Evolutionary conservation across 164 flowering plant species (phyloP).

Genomic region (Litsea cubeba): DNA sequence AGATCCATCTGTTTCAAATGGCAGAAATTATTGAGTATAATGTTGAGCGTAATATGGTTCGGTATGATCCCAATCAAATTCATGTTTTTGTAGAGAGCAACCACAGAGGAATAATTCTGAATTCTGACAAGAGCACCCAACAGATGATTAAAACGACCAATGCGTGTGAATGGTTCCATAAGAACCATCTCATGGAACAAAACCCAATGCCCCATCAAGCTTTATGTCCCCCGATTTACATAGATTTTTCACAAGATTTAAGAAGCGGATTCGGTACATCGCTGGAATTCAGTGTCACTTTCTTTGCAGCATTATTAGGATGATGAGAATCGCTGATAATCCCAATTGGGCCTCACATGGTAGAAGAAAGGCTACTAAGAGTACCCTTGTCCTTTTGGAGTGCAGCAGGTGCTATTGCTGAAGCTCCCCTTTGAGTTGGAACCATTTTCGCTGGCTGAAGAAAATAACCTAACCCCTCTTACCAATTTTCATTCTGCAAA

Average conservation of each 20-base stretch:
- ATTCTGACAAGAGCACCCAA: slow-evolving; percentile 7
- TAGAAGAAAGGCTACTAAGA: too few species aligned
- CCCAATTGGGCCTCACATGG: too few species aligned
- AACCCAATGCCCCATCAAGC: neutral
- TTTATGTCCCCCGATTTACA: neutral
- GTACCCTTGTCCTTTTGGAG: too few species aligned
- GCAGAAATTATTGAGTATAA: slow-evolving; percentile 17
- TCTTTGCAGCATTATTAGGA: too few species aligned
- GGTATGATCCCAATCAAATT: neutral
- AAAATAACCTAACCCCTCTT: too few species aligned
- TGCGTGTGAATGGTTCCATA: slow-evolving; percentile 11
- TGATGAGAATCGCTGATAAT: too few species aligned
- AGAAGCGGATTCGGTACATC: neutral
- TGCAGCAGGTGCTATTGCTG: too few species aligned
- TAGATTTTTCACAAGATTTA: neutral
- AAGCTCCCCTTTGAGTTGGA: too few species aligned
- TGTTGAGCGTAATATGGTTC: slow-evolving; percentile 3
- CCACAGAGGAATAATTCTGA: neutral
- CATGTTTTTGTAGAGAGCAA: slow-evolving; percentile 14
- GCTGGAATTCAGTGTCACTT: neutral
- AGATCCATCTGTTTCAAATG: neutral
- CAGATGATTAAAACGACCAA: slow-evolving; percentile 8
- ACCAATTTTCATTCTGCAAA: too few species aligned
- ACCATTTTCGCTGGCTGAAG: too few species aligned
- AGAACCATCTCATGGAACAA: slow-evolving; percentile 6